These are phyloP conservation scores for Termitomyces sp. DNA, from an alignment of 768 basidiomycete genomes.

Conservation along the genomic window DNA sequence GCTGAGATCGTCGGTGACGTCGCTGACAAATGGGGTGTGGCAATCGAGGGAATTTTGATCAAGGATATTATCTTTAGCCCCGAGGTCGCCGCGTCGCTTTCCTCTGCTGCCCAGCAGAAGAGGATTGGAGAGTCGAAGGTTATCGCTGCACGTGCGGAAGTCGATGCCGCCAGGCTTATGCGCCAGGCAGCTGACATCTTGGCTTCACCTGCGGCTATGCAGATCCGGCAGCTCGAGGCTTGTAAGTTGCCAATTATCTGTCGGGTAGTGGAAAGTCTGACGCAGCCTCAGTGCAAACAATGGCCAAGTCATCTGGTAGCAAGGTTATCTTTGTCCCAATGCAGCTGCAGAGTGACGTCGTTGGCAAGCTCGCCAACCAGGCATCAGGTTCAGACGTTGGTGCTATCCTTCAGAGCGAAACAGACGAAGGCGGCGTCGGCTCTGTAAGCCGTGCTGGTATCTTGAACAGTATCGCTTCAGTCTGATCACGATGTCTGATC, in stretches of 20 bases:
- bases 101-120: constrained; percentile 95
- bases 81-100: constrained; percentile 87
- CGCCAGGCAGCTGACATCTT: constrained; percentile 94
- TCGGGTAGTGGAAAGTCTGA: neutral
- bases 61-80: constrained; percentile 92
- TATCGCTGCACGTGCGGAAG: constrained; percentile 93
- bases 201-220: constrained; percentile 95
- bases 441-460: constrained; percentile 44
- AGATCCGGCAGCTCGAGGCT: constrained; percentile 95
- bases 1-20: constrained; percentile 93
- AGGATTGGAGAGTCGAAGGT: constrained; percentile 95
- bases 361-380: constrained; percentile 38
- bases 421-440: constrained; percentile 33
- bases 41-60: constrained; percentile 94
- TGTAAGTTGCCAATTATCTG: constrained; percentile 25
- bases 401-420: constrained; percentile 29
- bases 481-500: constrained; percentile 22
- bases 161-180: constrained; percentile 93
- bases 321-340: constrained; percentile 96
- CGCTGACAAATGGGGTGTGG: constrained; percentile 95
- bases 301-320: constrained; percentile 84
- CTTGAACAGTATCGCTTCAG: constrained; percentile 43
- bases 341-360: constrained; percentile 77
- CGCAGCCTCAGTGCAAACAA: constrained; percentile 61
- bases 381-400: constrained; percentile 21